phyloP scores from a whole-genome alignment of 2,329 filamentous ascomycete species.

The Talaromyces islandicus region DNA sequence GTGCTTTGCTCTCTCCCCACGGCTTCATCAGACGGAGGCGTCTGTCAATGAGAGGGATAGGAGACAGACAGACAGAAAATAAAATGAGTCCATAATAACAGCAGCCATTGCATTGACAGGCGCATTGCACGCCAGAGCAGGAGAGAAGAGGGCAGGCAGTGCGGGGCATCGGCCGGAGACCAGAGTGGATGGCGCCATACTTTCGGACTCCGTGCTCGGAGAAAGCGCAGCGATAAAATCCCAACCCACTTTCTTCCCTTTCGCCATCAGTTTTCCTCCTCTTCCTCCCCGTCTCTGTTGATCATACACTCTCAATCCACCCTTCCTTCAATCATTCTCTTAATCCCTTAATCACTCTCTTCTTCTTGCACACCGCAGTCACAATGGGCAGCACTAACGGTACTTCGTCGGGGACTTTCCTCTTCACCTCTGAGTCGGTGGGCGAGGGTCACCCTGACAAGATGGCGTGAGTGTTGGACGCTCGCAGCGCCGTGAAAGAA shows the following conservation, averaged over 20 bases:
- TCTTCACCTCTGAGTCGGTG: constrained; percentile 87
- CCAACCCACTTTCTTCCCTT: constrained; percentile 19
- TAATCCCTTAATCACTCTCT: constrained; percentile 17
- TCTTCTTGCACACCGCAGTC: constrained; percentile 22
- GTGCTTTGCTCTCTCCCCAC: neutral
- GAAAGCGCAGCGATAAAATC: constrained; percentile 13
- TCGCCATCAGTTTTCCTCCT: constrained; percentile 12
- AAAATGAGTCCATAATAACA: neutral
- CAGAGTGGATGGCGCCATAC: constrained; percentile 9
- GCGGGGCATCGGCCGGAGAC: neutral
- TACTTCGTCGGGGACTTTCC: constrained; percentile 57
- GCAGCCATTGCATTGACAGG: neutral
- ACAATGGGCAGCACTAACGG: constrained; percentile 56
- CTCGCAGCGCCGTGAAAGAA: neutral
- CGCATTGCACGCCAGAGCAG: neutral
- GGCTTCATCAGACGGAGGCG: neutral
- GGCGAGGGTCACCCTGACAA: constrained; percentile 92
- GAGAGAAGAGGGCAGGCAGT: neutral
- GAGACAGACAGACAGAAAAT: neutral
- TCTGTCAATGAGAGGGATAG: neutral
- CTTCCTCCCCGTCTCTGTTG: constrained; percentile 17
- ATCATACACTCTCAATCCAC: neutral
- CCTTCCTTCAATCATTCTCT: neutral
- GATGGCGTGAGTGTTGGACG: constrained; percentile 63
- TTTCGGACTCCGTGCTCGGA: constrained; percentile 13